These are phyloP conservation scores for Blastomyces emzantsi DNA, from an alignment of 2,329 filamentous ascomycete genomes.

Conservation along the genomic window DNA sequence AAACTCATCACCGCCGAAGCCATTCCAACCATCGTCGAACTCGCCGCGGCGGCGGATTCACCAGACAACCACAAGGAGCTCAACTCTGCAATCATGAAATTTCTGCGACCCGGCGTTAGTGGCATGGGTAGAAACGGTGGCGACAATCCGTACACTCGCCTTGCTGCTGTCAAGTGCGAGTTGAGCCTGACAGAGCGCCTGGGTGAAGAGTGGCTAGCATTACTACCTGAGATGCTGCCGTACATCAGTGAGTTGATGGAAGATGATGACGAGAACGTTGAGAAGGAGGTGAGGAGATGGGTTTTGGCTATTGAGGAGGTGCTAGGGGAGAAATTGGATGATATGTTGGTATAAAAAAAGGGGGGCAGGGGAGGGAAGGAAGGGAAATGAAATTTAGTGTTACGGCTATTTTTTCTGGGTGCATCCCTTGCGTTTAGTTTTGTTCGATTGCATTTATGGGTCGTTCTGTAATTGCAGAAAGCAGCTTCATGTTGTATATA, in stretches of 20 bases:
- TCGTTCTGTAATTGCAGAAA: neutral
- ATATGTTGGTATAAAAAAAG: slow-evolving; percentile 67
- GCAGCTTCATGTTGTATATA: neutral
- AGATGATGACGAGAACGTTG: slow-evolving; percentile 89
- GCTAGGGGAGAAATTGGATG: slow-evolving; percentile 80
- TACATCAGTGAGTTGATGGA: slow-evolving; percentile 94
- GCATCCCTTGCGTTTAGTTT: neutral
- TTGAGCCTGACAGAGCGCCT: slow-evolving; percentile 68
- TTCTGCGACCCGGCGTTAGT: slow-evolving; percentile 53
- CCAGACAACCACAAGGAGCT: slow-evolving; percentile 86
- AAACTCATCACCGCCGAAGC: slow-evolving; percentile 47
- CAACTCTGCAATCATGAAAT: slow-evolving; percentile 67
- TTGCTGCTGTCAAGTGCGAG: slow-evolving; percentile 76
- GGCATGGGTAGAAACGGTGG: slow-evolving; percentile 25
- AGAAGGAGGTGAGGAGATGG: slow-evolving; percentile 82
- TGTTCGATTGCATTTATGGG: neutral
- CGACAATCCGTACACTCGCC: slow-evolving; percentile 61
- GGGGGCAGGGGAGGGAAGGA: neutral
- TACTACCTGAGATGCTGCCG: slow-evolving; percentile 91
- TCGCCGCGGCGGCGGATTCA: slow-evolving; percentile 72
- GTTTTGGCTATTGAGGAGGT: slow-evolving; percentile 83
- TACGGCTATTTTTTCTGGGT: neutral
- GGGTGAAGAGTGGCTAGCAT: slow-evolving; percentile 86
- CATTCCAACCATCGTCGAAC: slow-evolving; percentile 66
- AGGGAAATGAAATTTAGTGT: neutral